A percentile compares a stretch with the other conserved stretches of the same genome.
phyloP scores from a whole-genome alignment of 768 basidiomycete genomes.

The Suillus bovinus region DNA sequence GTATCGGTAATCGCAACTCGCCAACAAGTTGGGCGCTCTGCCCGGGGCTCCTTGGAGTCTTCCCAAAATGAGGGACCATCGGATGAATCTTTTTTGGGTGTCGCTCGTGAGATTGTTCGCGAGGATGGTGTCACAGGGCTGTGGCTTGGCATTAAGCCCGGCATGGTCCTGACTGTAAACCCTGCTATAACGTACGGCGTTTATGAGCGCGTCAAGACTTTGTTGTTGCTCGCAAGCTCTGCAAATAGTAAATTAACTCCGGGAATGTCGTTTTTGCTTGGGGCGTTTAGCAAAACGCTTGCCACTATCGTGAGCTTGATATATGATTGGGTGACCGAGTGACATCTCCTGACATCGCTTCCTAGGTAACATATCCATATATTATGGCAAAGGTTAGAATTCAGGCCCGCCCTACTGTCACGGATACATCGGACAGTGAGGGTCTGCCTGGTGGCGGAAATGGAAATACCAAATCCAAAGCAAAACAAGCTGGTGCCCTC shows the following conservation, averaged over 20 bases:
- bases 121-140: constrained; percentile 87
- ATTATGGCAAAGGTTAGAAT: constrained; percentile 97
- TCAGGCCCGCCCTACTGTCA: constrained; percentile 75
- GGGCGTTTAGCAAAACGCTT: constrained; percentile 90
- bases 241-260: constrained; percentile 70
- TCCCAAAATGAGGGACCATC: constrained; percentile 13
- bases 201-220: constrained; percentile 86
- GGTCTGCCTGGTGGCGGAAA: constrained; percentile 21
- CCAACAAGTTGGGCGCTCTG: constrained; percentile 79
- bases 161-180: constrained; percentile 94
- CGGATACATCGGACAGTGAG: constrained; percentile 43
- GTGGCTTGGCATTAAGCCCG: constrained; percentile 92
- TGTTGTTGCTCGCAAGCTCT: constrained; percentile 59
- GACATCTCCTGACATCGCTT: neutral
- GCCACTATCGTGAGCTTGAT: constrained; percentile 80
- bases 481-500: constrained; percentile 70
- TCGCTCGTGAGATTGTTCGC: constrained; percentile 83
- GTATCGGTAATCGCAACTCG: constrained; percentile 97
- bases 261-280: constrained; percentile 78
- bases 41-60: neutral
- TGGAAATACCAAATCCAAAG: constrained; percentile 23
- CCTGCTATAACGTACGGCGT: constrained; percentile 97
- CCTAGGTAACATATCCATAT: constrained; percentile 90
- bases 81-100: constrained; percentile 76
- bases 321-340: neutral